phyloP scores from a whole-genome alignment of 208 protist species.

The Leptomonas pyrrhocoris region DNA sequence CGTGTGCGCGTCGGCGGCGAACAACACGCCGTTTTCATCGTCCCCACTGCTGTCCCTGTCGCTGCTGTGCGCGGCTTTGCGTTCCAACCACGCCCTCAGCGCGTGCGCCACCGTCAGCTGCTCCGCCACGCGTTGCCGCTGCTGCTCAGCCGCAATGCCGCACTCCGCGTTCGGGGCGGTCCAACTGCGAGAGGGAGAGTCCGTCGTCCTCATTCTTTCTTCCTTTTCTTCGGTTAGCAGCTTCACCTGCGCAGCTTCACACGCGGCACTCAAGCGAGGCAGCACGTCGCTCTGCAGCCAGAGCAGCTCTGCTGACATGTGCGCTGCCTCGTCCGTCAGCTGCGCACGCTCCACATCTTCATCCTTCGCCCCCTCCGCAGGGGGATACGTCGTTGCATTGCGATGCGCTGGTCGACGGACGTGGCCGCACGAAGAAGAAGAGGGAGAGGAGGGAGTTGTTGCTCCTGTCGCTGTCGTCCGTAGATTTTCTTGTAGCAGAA shows the following conservation, averaged over 20 bases:
- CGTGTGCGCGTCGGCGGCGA: neutral
- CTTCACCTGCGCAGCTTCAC: neutral
- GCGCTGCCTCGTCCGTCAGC: constrained; percentile 12
- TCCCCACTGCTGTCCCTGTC: neutral
- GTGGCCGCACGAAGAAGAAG: neutral
- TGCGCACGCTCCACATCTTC: neutral
- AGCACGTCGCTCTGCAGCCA: constrained; percentile 17
- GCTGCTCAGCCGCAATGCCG: neutral
- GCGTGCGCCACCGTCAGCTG: neutral
- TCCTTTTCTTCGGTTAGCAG: neutral
- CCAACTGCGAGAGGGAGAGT: neutral
- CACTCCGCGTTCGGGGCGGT: neutral
- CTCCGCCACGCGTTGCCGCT: neutral
- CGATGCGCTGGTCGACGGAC: neutral
- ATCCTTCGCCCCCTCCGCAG: neutral
- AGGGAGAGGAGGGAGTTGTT: too few relatives aligned
- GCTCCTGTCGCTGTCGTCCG: neutral
- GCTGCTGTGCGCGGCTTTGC: neutral
- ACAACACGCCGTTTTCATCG: neutral
- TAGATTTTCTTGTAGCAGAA: neutral
- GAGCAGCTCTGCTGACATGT: constrained; percentile 22
- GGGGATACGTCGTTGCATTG: neutral
- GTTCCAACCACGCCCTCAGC: constrained; percentile 6
- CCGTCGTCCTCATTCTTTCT: neutral
- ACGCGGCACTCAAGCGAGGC: constrained; percentile 4